Conservation (phyloP, 257 asterid species). For the Pogostemon cablin region DNA sequence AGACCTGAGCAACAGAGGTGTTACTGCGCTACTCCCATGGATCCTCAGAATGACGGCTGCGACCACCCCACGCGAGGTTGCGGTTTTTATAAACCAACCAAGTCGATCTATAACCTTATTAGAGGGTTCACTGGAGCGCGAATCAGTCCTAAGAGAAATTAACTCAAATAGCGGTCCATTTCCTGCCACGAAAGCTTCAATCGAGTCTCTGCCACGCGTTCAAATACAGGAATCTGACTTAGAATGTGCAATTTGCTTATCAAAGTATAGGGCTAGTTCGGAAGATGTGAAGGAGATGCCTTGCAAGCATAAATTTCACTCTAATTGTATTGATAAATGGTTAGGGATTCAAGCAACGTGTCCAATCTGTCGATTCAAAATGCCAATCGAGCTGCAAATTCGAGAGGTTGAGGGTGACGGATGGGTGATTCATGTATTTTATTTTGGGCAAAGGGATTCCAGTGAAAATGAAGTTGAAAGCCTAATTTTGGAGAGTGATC, state of each 20-base stretch:
- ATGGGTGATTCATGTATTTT: conserved; percentile 43
- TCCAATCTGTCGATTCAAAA: conserved; percentile 51
- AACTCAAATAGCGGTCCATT: conserved; percentile 35
- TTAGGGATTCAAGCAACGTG: conserved; percentile 50
- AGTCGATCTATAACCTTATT: conserved; percentile 47
- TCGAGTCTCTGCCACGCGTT: conserved; percentile 51
- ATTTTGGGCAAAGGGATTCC: conserved; percentile 31
- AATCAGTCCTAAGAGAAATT: conserved; percentile 35
- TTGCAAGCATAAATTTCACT: conserved; percentile 50
- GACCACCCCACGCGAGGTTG: conserved; percentile 41
- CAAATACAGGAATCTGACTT: conserved; percentile 38
- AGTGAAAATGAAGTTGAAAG: background rate
- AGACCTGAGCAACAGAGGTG: conserved; percentile 47
- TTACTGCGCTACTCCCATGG: conserved; percentile 52
- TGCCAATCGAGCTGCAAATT: conserved; percentile 45
- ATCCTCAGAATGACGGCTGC: conserved; percentile 40
- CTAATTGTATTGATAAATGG: conserved; percentile 50
- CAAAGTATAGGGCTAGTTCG: conserved; percentile 43
- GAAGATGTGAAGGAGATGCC: conserved; percentile 53
- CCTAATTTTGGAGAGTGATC: too few relatives aligned
- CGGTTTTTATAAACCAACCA: conserved; percentile 46
- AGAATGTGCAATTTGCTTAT: conserved; percentile 64
- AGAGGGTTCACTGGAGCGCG: conserved; percentile 46
- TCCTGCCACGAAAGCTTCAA: conserved; percentile 67
- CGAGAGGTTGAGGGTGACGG: conserved; percentile 22